Evolutionary conservation across 2,329 filamentous ascomycete genomes (phyloP), one percentile per base, ranked within the genome.

Genomic region (Mycosphaerelloides madeirae): DNA sequence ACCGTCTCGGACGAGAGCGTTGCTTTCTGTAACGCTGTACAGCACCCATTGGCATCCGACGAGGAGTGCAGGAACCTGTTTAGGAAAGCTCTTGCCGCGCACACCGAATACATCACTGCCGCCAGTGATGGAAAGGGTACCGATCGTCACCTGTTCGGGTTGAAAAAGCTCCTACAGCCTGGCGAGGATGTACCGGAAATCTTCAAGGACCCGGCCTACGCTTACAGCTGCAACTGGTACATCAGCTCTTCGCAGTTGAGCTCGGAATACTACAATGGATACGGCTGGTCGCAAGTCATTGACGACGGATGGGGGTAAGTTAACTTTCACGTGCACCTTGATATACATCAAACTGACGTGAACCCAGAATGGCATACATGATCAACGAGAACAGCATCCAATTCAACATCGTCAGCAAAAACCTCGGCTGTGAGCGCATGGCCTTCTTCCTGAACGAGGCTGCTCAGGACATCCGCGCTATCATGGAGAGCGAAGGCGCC

Each of bases 321-420:
- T n/a, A n/a, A n/a, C 31, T 15, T 12, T 13, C 22, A 34, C 3
- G 2, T 34, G 15, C 12, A 9, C 37, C 29, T 6, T 43, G 18
- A 13, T 3, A 16, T 15, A 6, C 2, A 18, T n/a, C 33, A 34
- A 45, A 44, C 57, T 63, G 35, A 64, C 51, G 22, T 29, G n/a
- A 9, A 16, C 43, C 39, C 54, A 68, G 64, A 32, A 95, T 98
- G 64, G 93, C 93, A 31, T 98, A 98, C 68, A 98, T 98, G 93
- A 97, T 98, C 68, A 98, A 98, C 66, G 91, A 97, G 77, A 95
- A 96, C 69, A 95, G 88, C 68, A 78, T 98, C 53, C 93, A 97
- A 79, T 97, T 98, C 75, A 98, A 98, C 72, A 82, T 98, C 56
- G 90, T 95, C 54, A 93, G 86, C 66, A 98, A 97, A 78, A 83